phyloP scores from a whole-genome alignment of 1,284 basidiomycete species.

The Trichosporon ovoides region DNA sequence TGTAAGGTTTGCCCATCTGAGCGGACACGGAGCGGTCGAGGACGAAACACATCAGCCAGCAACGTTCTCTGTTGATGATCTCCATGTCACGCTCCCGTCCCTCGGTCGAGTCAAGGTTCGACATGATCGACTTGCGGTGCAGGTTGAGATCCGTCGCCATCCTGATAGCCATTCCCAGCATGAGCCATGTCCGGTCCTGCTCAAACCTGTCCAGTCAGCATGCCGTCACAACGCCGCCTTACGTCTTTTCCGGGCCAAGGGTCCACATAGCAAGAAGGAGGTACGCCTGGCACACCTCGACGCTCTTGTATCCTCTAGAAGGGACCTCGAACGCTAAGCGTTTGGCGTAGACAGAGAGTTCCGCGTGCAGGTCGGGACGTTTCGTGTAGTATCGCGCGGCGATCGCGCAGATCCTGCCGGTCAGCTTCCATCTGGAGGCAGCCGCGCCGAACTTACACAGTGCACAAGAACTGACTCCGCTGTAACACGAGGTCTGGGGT shows the following conservation, averaged over 20 bases:
- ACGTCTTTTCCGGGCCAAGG: conserved; percentile 78
- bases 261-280: conserved; percentile 76
- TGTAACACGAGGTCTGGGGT: conserved; percentile 87
- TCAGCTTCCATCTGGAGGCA: conserved; percentile 3
- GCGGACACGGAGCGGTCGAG: conserved; percentile 85
- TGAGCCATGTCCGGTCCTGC: conserved; percentile 91
- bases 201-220: conserved; percentile 59
- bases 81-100: conserved; percentile 49
- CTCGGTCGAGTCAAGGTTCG: conserved; percentile 66
- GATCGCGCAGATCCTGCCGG: conserved; percentile 67
- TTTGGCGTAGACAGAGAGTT: conserved; percentile 75
- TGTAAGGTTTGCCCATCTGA: conserved; percentile 53
- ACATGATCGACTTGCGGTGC: conserved; percentile 74
- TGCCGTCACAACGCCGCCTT: background rate
- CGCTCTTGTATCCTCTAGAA: conserved; percentile 78
- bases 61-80: conserved; percentile 87
- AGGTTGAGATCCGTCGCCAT: conserved; percentile 96
- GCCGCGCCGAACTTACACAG: conserved; percentile 61
- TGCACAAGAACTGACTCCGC: conserved; percentile 84
- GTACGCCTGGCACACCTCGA: conserved; percentile 91
- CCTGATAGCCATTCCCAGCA: conserved; percentile 62
- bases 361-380: conserved; percentile 75
- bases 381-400: conserved; percentile 82
- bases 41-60: conserved; percentile 87
- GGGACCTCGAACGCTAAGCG: conserved; percentile 83